phyloP scores from a whole-genome alignment of 225 moss, liverwort and hornwort genomes.

The Physcomitrellopsis africana region DNA sequence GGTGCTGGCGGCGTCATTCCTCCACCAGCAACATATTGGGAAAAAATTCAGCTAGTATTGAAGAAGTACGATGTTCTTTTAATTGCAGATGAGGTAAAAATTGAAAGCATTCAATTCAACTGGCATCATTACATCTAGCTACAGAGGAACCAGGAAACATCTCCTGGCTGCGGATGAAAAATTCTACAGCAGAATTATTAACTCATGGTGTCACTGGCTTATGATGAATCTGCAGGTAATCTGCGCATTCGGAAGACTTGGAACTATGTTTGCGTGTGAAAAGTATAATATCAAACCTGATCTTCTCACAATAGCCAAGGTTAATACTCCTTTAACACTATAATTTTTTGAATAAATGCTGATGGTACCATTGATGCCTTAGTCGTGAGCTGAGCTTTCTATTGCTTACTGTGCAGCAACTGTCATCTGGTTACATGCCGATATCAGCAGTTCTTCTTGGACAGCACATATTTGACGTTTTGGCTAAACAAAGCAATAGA shows the following conservation, averaged over 20 bases:
- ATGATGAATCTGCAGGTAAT: conserved; percentile 62
- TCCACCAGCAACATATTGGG: conserved; percentile 90
- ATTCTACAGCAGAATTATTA: conserved; percentile 9
- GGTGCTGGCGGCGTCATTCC: conserved; percentile 96
- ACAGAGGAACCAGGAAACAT: neutral
- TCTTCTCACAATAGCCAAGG: conserved; percentile 87
- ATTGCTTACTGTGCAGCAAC: conserved; percentile 51
- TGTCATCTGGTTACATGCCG: conserved; percentile 89
- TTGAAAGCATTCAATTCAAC: neutral
- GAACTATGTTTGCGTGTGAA: conserved; percentile 85
- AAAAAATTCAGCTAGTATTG: conserved; percentile 88
- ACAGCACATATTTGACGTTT: conserved; percentile 68
- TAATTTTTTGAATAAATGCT: neutral
- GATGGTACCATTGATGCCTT: neutral
- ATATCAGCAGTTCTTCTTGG: conserved; percentile 78
- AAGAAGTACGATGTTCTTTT: conserved; percentile 97
- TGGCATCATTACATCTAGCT: neutral
- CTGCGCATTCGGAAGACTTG: conserved; percentile 90
- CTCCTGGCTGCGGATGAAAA: neutral
- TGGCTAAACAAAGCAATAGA: conserved; percentile 64
- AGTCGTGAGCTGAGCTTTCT: conserved; percentile 6
- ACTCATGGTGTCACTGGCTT: conserved; percentile 24
- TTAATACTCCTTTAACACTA: conserved; percentile 25
- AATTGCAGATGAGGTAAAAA: conserved; percentile 90
- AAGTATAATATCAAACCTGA: conserved; percentile 86